Percentiles rank a stretch among this genome's conserved stretches.
Evolutionary conservation across 192 early-diverging fungal genomes (phyloP).

Genomic region (Coemansia sp.): DNA sequence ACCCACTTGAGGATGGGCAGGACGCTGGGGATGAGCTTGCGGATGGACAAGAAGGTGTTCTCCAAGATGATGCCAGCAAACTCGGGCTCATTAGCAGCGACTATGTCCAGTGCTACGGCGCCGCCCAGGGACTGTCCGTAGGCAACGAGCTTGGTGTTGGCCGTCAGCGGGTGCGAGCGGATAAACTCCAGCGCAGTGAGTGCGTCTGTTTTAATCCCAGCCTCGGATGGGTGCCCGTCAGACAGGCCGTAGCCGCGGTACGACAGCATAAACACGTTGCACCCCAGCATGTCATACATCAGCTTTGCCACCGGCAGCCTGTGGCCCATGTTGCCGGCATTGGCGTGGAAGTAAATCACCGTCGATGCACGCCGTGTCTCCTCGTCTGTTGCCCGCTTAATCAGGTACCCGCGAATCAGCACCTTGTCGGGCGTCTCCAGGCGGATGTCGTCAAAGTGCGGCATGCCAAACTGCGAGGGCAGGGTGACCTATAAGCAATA

Average conservation of each 20-base stretch:
- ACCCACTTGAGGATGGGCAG: conserved; percentile 72
- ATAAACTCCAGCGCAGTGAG: conserved; percentile 85
- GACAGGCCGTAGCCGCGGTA: conserved; percentile 94
- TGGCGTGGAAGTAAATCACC: conserved; percentile 90
- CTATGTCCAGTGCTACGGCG: conserved; percentile 88
- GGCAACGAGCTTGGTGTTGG: conserved; percentile 75
- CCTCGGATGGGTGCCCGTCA: conserved; percentile 82
- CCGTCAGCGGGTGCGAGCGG: conserved; percentile 66
- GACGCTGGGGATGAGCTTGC: conserved; percentile 82
- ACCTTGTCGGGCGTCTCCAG: conserved; percentile 81
- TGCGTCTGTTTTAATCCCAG: conserved; percentile 85
- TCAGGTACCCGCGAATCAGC: conserved; percentile 75
- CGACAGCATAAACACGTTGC: conserved; percentile 96
- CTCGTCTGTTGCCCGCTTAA: conserved; percentile 58
- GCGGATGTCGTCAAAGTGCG: conserved; percentile 65
- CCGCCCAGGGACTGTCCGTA: conserved; percentile 98
- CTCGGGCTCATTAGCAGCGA: conserved; percentile 70
- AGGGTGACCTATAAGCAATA: conserved; percentile 56
- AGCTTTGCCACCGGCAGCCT: conserved; percentile 85
- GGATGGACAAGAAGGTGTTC: conserved; percentile 90
- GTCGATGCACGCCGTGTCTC: conserved; percentile 64
- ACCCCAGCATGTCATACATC: conserved; percentile 61
- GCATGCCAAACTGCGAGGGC: conserved; percentile 67
- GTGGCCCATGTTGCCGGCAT: conserved; percentile 99
- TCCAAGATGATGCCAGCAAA: conserved; percentile 86